Evolutionary conservation across 441 rosid species (phyloP).

Genomic region (Aleurites moluccanus): DNA sequence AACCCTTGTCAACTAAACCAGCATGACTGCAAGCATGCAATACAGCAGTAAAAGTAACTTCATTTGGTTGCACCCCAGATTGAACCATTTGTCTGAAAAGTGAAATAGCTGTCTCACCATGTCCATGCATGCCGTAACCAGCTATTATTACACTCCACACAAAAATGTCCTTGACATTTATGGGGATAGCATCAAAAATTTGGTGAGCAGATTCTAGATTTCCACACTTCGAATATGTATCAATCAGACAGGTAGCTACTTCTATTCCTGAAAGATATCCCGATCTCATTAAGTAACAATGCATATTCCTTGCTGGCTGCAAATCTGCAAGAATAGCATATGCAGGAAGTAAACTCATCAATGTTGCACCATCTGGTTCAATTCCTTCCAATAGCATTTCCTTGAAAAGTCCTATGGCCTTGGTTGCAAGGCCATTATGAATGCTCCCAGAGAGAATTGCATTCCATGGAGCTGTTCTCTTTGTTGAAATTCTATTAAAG

Average conservation of each 20-base stretch:
- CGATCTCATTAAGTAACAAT: slow-evolving; percentile 52
- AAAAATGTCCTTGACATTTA: slow-evolving; percentile 41
- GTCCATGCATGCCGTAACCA: slow-evolving; percentile 78
- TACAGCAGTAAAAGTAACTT: slow-evolving; percentile 65
- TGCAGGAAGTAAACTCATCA: slow-evolving; percentile 68
- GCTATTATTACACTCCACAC: slow-evolving; percentile 75
- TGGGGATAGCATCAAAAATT: slow-evolving; percentile 48
- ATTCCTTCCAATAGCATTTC: slow-evolving; percentile 48
- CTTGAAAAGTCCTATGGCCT: slow-evolving; percentile 65
- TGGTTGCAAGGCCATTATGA: slow-evolving; percentile 57
- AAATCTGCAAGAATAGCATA: slow-evolving; percentile 63
- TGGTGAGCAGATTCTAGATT: slow-evolving; percentile 43
- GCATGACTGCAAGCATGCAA: slow-evolving; percentile 78
- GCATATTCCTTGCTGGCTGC: slow-evolving; percentile 52
- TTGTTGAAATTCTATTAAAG: slow-evolving; percentile 45
- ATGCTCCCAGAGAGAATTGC: slow-evolving; percentile 74
- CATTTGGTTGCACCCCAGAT: slow-evolving; percentile 63
- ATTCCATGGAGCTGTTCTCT: slow-evolving; percentile 71
- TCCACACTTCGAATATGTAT: slow-evolving; percentile 76
- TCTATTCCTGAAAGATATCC: slow-evolving; percentile 62
- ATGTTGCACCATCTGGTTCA: slow-evolving; percentile 59
- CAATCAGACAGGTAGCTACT: slow-evolving; percentile 73
- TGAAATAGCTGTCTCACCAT: slow-evolving; percentile 46
- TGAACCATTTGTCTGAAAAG: slow-evolving; percentile 65
- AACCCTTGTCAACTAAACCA: slow-evolving; percentile 61